Base-by-base conservation (phyloP, 371 early-diverging fungal genomes). In the Syncephalastrum sp. region DNA sequence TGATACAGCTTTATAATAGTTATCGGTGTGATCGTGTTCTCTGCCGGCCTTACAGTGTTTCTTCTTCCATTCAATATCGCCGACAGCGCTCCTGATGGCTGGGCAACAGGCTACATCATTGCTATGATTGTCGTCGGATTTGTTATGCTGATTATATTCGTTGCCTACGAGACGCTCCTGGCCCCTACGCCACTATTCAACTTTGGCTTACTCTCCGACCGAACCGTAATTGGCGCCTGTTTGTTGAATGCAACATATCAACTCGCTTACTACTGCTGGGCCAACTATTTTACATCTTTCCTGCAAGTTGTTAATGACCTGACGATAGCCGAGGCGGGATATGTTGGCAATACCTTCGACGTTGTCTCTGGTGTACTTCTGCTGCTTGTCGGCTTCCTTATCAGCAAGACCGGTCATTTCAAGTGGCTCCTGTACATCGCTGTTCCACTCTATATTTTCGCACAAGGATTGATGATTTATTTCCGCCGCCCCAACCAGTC, bases 401-500 rank as follows among this genome's bases (percentile, higher is more conserved):
- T 60, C 27, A 54, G 60, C 27, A 60, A 42, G 43, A 54, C 55
- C 4, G 60, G 60, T 21, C 54, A 50, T n/a, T 60, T 54, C 44
- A 60, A 60, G 23, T 60, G 60, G 60, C 50, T 60, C 10, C 41
- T 60, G 29, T 60, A 54, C 13, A 60, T 60, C 16, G 60, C 60
- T 15, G 60, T 60, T 25, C 60, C 60, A 1, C 43, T 60, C 16
- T 60, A 60, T 27, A 54, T 60, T 29, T 60, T 60, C n/a, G 55
- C 60, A 23, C 60, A 60, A 48, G 60, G 60, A 17, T 60, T 60
- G 17, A 60, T 60, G 60, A 60, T 60, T 19, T 60, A 60, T 21
- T 60, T 60, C 55, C 60, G 60, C 16, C 60, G 60, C n/a, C 60
- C 60, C 41, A 60, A 60, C n/a, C 60, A 60, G 42, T 48, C 55